Evolutionary conservation across 2,329 filamentous ascomycete genomes (phyloP).

Genomic region (Hypomyces rosellus): DNA sequence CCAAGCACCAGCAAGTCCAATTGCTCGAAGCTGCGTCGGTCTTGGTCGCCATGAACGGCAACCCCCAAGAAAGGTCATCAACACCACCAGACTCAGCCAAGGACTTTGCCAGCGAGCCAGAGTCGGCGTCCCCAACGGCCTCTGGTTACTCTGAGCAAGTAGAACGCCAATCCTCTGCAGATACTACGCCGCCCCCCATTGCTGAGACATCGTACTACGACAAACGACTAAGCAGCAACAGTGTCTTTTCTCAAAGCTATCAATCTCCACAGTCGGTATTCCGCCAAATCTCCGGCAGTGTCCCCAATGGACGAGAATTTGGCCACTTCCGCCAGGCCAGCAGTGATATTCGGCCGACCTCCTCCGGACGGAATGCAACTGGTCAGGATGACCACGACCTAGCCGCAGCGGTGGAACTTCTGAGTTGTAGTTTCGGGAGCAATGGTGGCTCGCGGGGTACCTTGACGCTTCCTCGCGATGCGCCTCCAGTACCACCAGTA

Average conservation of each 20-base stretch:
- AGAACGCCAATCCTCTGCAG: slow-evolving; percentile 74
- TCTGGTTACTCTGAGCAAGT: slow-evolving; percentile 75
- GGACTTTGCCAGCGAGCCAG: slow-evolving; percentile 70
- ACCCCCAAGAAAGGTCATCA: slow-evolving; percentile 41
- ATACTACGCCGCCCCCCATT: slow-evolving; percentile 86
- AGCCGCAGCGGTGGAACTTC: slow-evolving; percentile 81
- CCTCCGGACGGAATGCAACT: slow-evolving; percentile 67
- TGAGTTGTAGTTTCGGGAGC: slow-evolving; percentile 88
- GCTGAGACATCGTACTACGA: slow-evolving; percentile 51
- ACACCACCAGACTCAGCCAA: slow-evolving; percentile 61
- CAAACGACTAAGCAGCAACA: slow-evolving; percentile 55
- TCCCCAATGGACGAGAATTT: slow-evolving; percentile 39
- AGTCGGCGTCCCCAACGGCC: slow-evolving; percentile 73
- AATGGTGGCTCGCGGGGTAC: slow-evolving; percentile 58
- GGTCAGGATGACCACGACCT: slow-evolving; percentile 82
- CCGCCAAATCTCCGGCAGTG: slow-evolving; percentile 38
- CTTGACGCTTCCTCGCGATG: slow-evolving; percentile 58
- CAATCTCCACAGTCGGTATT: slow-evolving; percentile 55
- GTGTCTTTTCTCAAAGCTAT: slow-evolving; percentile 68
- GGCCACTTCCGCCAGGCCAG: slow-evolving; percentile 66
- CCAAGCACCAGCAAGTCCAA: slow-evolving; percentile 98
- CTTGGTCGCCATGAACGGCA: slow-evolving; percentile 77
- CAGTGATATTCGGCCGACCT: slow-evolving; percentile 68
- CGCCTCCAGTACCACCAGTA: slow-evolving; percentile 81
- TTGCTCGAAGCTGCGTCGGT: slow-evolving; percentile 96